Evolutionary conservation across 2,329 filamentous ascomycete genomes (phyloP).

Genomic region (Neoascochyta sp.): DNA sequence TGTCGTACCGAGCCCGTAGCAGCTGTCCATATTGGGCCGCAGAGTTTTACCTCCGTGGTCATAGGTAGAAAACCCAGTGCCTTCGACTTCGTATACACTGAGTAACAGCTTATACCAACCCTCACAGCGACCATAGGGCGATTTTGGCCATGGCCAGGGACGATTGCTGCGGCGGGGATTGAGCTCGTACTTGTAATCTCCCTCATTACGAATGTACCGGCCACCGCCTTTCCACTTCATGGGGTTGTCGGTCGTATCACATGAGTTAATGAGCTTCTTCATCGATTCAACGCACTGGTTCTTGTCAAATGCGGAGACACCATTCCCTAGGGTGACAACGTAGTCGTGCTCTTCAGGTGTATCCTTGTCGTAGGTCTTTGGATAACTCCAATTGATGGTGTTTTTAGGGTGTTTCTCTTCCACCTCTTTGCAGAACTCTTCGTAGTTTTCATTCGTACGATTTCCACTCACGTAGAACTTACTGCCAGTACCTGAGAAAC

Average conservation of each 20-base stretch:
- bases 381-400: not conserved
- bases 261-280: conserved; percentile 2
- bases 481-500: not conserved
- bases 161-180: conserved; percentile 2
- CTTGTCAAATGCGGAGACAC: not conserved
- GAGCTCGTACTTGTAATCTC: conserved; percentile 5
- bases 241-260: conserved; percentile 2
- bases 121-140: conserved; percentile 2
- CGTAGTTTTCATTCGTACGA: not conserved
- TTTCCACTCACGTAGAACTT: not conserved
- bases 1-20: conserved; percentile 4
- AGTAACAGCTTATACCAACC: conserved; percentile 2
- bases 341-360: not conserved
- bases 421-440: not conserved
- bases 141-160: conserved; percentile 1
- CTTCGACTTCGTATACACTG: conserved; percentile 1
- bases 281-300: conserved; percentile 2
- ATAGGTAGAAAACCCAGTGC: conserved; percentile 3
- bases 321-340: not conserved
- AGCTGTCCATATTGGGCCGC: conserved; percentile 3
- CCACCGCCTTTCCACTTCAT: conserved; percentile 6
- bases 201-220: not conserved
- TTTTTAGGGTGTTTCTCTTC: not conserved
- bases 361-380: not conserved
- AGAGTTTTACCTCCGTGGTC: conserved; percentile 2